Base-by-base conservation (phyloP, 495 filamentous ascomycete genomes). In the Darksidea phi region DNA sequence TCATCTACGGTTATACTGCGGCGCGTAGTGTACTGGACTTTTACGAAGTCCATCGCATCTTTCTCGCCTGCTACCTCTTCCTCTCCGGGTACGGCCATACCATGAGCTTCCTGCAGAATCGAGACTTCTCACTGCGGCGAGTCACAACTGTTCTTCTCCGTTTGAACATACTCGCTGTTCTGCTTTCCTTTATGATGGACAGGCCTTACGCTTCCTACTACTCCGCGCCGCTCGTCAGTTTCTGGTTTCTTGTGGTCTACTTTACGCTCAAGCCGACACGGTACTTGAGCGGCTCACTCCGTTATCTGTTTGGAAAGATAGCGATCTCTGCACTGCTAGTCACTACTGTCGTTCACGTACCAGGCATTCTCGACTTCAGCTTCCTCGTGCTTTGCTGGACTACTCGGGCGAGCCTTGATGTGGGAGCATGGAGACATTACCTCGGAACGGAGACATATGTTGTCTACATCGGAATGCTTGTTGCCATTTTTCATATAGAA, bases 11-110 rank as follows among this genome's bases (percentile, higher is more conserved):
- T 59, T 86, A 80, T 59, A 79, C 80, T 42, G 74, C 78, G 25
- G 81, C 76, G 23, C 83, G 81, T 8, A 75, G 73, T 47, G 59
- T 72, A 2, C 66, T 83, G 1, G 74, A 74, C 69, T 76, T 85
- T 41, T 86, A 86, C 62, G 64, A 81, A 62, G 65, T 81, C 26
- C 70, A 82, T 25, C 77, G 82, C 26, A 60, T 87, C 17, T 70
- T 83, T 25, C 74, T 86, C n/a, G 78, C 84, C 5, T 75, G 75
- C 17, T 86, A 86, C 65, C 71, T 87, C 48, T 87, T 85, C 67
- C 72, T 86, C 66, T 82, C 78, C 47, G 83, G 79, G 48, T 87
- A 80, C 59, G 80, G 82, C 10, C 82, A 87, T 57, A 79, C 85
- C 1, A 56, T 78, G 13, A 84, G 81, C 64, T 79, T 86, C 50